A percentile compares a stretch with the other conserved stretches of the same genome.
phyloP scores from a whole-genome alignment of 805 yeast genomes.

The Candida loeiensis region DNA sequence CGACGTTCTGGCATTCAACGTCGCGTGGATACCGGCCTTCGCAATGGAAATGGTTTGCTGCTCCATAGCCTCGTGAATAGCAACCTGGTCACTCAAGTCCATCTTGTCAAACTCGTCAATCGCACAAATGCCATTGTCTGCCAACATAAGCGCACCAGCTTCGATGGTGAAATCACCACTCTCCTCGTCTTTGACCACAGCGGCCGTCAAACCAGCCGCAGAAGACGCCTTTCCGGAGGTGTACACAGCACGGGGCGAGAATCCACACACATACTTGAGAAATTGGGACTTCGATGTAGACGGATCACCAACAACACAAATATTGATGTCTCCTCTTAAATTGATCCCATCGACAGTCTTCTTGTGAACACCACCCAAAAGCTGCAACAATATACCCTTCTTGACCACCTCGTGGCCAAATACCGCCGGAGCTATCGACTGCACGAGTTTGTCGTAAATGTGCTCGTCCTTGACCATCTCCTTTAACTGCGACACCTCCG shows the following conservation, averaged over 20 bases:
- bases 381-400: constrained; percentile 84
- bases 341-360: constrained; percentile 90
- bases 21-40: constrained; percentile 98
- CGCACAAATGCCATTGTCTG: constrained; percentile 97
- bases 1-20: constrained; percentile 93
- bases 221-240: constrained; percentile 98
- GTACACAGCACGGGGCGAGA: constrained; percentile 91
- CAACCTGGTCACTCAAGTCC: constrained; percentile 94
- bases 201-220: constrained; percentile 98
- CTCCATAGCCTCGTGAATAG: constrained; percentile 99
- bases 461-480: constrained; percentile 89
- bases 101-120: constrained; percentile 98
- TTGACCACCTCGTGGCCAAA: constrained; percentile 94
- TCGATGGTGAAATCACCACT: constrained; percentile 96
- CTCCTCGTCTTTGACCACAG: constrained; percentile 95
- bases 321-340: constrained; percentile 93
- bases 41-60: constrained; percentile 98
- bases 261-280: constrained; percentile 84
- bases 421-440: constrained; percentile 92
- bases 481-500: constrained; percentile 80
- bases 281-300: constrained; percentile 96
- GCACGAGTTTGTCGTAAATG: constrained; percentile 77
- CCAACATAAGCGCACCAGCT: constrained; percentile 98
- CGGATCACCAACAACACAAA: constrained; percentile 97
- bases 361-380: constrained; percentile 95